These are phyloP conservation scores for Rhinocladiella mackenziei DNA, from an alignment of 2,329 filamentous ascomycete species.

Conservation along the genomic window DNA sequence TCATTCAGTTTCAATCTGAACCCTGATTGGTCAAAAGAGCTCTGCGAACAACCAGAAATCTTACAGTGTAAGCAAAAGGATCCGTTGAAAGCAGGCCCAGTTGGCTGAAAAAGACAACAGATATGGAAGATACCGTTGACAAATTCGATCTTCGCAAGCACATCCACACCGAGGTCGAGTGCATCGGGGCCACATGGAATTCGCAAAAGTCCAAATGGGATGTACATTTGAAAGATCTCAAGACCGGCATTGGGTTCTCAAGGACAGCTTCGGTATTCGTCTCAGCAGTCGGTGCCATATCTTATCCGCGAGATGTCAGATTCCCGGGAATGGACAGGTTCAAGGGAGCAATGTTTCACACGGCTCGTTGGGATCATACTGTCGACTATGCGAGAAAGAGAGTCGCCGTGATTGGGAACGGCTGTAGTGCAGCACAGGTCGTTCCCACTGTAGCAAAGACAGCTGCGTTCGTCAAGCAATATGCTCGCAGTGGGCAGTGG, in stretches of 20 bases:
- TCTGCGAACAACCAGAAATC: constrained; percentile 49
- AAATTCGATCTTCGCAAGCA: constrained; percentile 32
- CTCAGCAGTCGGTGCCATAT: constrained; percentile 34
- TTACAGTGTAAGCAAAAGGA: constrained; percentile 35
- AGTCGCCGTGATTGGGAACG: constrained; percentile 55
- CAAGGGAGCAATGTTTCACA: constrained; percentile 54
- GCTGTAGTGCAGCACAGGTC: constrained; percentile 56
- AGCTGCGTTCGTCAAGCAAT: constrained; percentile 27
- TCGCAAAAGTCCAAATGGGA: constrained; percentile 29
- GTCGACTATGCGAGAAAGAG: constrained; percentile 50
- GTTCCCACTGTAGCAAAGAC: constrained; percentile 38
- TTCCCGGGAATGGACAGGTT: constrained; percentile 53
- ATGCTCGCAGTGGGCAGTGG: background rate
- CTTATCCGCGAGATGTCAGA: constrained; percentile 28
- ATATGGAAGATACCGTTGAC: constrained; percentile 37
- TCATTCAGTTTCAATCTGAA: constrained; percentile 55
- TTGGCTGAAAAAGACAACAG: background rate
- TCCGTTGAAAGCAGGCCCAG: background rate
- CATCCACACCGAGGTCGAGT: constrained; percentile 28
- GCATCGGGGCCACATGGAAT: constrained; percentile 30
- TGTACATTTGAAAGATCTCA: constrained; percentile 30
- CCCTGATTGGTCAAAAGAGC: constrained; percentile 47
- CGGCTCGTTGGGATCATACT: constrained; percentile 52
- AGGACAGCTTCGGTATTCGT: constrained; percentile 29
- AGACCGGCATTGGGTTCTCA: background rate